Evolutionary conservation across 805 yeast genomes (phyloP), one percentile per base, ranked within the genome.

Genomic region (Hemisphaericaspora nanyangensis): DNA sequence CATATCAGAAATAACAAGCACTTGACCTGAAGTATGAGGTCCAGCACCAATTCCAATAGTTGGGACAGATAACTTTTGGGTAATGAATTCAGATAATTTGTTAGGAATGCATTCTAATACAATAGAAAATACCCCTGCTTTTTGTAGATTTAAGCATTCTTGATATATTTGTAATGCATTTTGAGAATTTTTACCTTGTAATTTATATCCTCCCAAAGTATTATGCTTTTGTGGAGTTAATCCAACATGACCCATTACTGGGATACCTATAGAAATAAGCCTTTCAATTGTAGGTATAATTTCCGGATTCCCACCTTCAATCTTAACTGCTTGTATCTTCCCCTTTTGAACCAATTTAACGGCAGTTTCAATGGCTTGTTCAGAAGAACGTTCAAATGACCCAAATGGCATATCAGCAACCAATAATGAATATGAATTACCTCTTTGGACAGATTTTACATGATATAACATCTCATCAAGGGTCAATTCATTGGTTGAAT

Each of bases 31-130:
- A 7, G 91, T 82, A 7, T 65, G 64, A 17, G 79, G 76, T 0
- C 99, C 98, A 0, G 98, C 96, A 4, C 99, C 99, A 35, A 91
- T 91, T 3, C 99, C 99, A 48, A 91, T 89, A 1, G 95, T 85
- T 0, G 98, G 97, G 1, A 91, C 69, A 1, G 56, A 36, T 24
- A 89, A 56, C 11, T 67, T 63, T 2, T 68, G 56, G 0, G 96
- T 85, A 20, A 93, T 77, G 40, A 68, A 65, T 31, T 68, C 58
- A 0, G 91, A 91, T 10, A 93, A 62, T 40, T 72, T 73, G 40
- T 76, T 77, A 1, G 99, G 99, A 4, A 91, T 76, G 37, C 97
- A 95, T 52, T 91, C 99, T 2, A 91, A 56, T 2, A 91, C 79
- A 2, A 89, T 53, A 35, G 83, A 58, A 49, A 85, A 84, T 15